Evolutionary conservation across 495 filamentous ascomycete genomes (phyloP), one percentile per base, ranked within the genome.

Genomic region (Aspergillus indologenus): DNA sequence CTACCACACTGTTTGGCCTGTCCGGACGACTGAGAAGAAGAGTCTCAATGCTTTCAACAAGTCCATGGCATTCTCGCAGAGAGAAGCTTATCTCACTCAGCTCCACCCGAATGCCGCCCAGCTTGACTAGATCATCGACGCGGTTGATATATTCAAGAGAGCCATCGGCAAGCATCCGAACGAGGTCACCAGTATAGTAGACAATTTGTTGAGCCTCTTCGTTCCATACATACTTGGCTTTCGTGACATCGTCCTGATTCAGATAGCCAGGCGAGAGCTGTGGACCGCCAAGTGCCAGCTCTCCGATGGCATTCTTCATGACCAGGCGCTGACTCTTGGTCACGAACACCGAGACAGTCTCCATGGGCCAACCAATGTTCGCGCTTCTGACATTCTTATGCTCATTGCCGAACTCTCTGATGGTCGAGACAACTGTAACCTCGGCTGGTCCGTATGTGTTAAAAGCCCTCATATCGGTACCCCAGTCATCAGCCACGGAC

Each of bases 181-280:
- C 81, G 19, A 81, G 59, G 61, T 85, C 82, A 14, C 81, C 82
- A 14, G 81, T 85, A 34, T 77, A 75, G 58, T 83, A 85, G 8
- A 83, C 55, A 3, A 24, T 53, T 24, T 63, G 66, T 3, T 49
- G 22, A 2, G 65, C 57, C 18, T 66, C 59, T 3, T 70, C 61
- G 29, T 68, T 73, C 67, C 67, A 73, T 0, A 75, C 61, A 56
- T 75, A 82, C 5, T 71, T 69, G 0, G 67, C 71, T 2, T 65
- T 64, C 5, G 77, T 79, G 52, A 73, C 73, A 42, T 73, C 73
- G 0, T 65, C 65, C 45, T 79, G 72, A n/a, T 76, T 71, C 15
- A 79, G 60, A 34, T 81, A 82, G 2, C 74, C 76, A 26, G 71
- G 64, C 0, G 76, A 73, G 40, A 80, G 53, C 18, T 76, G 66